Evolutionary conservation across 2,329 filamentous ascomycete species (phyloP).

Genomic region (Sporothrix phasma): DNA sequence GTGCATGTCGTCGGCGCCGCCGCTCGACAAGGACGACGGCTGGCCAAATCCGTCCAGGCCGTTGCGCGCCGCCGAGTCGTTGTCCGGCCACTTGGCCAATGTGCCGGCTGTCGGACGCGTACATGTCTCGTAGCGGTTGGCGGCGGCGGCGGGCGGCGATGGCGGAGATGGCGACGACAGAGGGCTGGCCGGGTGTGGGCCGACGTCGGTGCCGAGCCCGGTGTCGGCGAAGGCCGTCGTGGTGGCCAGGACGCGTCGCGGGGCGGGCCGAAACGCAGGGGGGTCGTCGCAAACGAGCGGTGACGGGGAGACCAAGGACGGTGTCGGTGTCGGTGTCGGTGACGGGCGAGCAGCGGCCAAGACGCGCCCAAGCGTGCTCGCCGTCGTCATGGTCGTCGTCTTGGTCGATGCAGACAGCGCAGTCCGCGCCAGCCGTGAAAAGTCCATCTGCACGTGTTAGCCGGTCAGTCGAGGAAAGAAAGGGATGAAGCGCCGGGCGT

Average conservation of each 20-base stretch:
- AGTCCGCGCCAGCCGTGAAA: constrained; percentile 9
- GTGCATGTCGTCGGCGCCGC: neutral
- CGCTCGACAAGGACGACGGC: too few species aligned
- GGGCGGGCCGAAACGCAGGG: neutral
- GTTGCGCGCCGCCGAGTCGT: constrained; percentile 20
- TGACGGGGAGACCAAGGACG: neutral
- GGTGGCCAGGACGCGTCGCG: neutral
- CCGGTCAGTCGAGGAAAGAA: too few species aligned
- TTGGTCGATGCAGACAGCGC: constrained; percentile 6
- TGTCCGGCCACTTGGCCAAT: constrained; percentile 18
- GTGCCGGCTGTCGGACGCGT: constrained; percentile 15
- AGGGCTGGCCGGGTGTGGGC: neutral
- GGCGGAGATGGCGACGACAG: neutral
- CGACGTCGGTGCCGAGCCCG: neutral
- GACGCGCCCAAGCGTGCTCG: neutral
- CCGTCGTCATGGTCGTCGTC: neutral
- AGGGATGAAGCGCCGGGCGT: too few species aligned
- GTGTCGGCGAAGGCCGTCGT: neutral
- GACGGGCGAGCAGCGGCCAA: neutral
- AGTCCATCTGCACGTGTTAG: constrained; percentile 6
- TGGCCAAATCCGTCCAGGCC: neutral
- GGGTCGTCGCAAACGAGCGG: constrained; percentile 11
- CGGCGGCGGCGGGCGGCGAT: neutral
- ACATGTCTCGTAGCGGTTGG: constrained; percentile 12
- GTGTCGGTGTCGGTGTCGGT: too few species aligned